Base-by-base conservation (phyloP, 2,329 filamentous ascomycete genomes). In the Epicoccum sorghinum region DNA sequence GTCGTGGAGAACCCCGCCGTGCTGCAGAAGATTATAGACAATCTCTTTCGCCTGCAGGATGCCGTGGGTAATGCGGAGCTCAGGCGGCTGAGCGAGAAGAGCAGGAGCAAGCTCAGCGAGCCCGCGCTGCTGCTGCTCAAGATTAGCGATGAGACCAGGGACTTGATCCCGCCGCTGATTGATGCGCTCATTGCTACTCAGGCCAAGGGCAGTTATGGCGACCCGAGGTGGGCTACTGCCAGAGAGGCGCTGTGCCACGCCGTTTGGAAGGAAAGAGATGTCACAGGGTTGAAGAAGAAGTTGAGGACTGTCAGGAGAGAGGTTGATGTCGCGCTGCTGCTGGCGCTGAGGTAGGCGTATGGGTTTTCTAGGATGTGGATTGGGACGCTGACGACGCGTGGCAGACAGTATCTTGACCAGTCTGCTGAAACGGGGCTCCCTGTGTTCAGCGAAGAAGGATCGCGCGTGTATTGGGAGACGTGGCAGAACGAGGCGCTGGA, bases 181-280 rank as follows among this genome's bases (percentile, higher is more conserved):
- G 63, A 67, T 32, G 65, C 63, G 1, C 43, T 69, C 45, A 58
- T 18, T 51, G 58, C 23, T 8, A 60, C 66, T 24, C 65, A 68
- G 48, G 58, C 58, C 18, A 62, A 60, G 43, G 60, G 61, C 10
- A 61, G 56, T 18, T 63, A 55, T 27, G 56, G 55, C 24, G 66
- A 70, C 39, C 54, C 60, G 32, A 49, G 54, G 43, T 69, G 64
- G 62, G 38, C 49, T 13, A 67, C 63, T 7, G 52, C 58, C 13
- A 47, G 65, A 22, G 65, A 70, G n/a, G 66, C 64, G 18, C 44
- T 71, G 18, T 55, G 61, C 77, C 78, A 24, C 71, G 58, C 54
- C 1, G 77, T 46, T 52, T 64, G 64, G 66, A 70, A 68, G 43
- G 64, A 70, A 52, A 64, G 66, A 44, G 61, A 69, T n/a, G 54